phyloP scores from a whole-genome alignment of 1,284 basidiomycete genomes.

The Irpex rosettiformis region DNA sequence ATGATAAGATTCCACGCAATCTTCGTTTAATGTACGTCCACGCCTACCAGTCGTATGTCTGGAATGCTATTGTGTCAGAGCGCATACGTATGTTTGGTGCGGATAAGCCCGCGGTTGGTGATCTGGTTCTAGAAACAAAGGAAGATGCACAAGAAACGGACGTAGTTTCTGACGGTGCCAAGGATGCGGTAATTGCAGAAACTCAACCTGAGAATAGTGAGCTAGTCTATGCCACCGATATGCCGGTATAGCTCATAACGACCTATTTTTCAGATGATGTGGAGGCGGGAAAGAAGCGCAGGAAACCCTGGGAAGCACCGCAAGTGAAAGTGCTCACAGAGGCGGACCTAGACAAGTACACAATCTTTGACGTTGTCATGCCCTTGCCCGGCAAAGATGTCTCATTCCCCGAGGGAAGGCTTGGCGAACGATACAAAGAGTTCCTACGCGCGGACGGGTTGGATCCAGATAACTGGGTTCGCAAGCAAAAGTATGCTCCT shows the following conservation, averaged over 20 bases:
- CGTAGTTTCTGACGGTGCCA: constrained; percentile 43
- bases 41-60: constrained; percentile 98
- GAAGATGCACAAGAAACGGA: constrained; percentile 35
- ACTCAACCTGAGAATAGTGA: constrained; percentile 16
- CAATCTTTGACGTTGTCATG: constrained; percentile 94
- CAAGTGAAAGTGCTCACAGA: constrained; percentile 76
- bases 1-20: constrained; percentile 84
- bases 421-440: constrained; percentile 80
- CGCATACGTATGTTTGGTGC: constrained; percentile 79
- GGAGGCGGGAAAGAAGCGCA: constrained; percentile 24
- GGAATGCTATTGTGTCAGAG: constrained; percentile 96
- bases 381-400: constrained; percentile 94
- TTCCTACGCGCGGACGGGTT: constrained; percentile 84
- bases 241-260: constrained; percentile 12
- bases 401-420: constrained; percentile 78
- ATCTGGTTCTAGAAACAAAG: constrained; percentile 74
- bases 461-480: constrained; percentile 82
- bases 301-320: constrained; percentile 58
- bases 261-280: constrained; percentile 15
- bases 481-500: constrained; percentile 74
- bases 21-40: constrained; percentile 97
- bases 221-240: constrained; percentile 34
- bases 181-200: constrained; percentile 27
- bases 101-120: constrained; percentile 78
- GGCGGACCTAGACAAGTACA: constrained; percentile 74